These are phyloP conservation scores for Solanum sejunctum DNA, from an alignment of 257 asterid species.

Conservation along the genomic window DNA sequence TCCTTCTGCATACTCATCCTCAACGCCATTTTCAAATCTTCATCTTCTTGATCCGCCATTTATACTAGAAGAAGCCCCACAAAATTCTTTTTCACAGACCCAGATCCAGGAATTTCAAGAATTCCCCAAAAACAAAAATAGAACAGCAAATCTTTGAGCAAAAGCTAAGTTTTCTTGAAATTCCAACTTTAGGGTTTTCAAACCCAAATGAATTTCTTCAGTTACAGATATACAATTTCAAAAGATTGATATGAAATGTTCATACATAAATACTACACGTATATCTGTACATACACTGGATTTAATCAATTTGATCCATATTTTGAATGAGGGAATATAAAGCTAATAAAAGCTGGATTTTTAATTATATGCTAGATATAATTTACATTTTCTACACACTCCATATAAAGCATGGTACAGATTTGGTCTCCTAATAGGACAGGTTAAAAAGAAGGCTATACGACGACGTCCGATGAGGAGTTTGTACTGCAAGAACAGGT, in stretches of 20 bases:
- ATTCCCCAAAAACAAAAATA: neutral
- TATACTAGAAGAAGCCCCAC: neutral
- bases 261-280: neutral
- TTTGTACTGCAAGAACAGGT: neutral
- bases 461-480: neutral
- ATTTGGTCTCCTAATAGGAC: neutral
- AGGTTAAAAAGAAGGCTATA: neutral
- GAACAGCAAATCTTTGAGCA: neutral
- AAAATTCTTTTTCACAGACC: neutral
- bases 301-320: neutral
- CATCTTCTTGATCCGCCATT: slow-evolving; percentile 77
- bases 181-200: neutral
- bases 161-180: neutral
- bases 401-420: neutral
- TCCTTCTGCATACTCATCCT: slow-evolving; percentile 64
- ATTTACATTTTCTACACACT: neutral
- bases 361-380: neutral
- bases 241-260: neutral
- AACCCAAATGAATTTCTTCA: neutral
- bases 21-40: slow-evolving; percentile 56
- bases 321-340: neutral
- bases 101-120: neutral
- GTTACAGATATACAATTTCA: neutral
- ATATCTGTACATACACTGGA: neutral
- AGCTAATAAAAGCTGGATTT: neutral